Percentiles rank a stretch among this genome's conserved stretches.
Conservation (phyloP, 129 eudicot species). For the Centaurea solstitialis region DNA sequence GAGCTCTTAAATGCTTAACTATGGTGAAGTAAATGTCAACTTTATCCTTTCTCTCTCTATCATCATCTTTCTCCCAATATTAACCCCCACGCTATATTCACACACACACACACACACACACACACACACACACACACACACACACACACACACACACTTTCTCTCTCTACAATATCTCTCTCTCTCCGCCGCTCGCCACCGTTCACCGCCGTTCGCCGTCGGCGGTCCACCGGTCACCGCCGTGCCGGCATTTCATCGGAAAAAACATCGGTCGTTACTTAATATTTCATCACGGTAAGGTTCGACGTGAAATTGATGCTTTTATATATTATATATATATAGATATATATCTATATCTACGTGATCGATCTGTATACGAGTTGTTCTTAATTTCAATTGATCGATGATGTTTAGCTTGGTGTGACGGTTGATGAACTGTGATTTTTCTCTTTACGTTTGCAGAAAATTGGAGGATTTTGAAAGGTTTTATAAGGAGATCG, state of each 20-base stretch:
- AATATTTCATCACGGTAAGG: conserved; percentile 5
- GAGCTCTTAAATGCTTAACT: conserved; percentile 19
- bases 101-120: no score
- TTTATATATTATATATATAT: no score
- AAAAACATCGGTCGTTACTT: conserved; percentile 2
- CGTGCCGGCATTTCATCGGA: conserved; percentile 16
- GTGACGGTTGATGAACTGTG: not conserved
- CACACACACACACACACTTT: not conserved
- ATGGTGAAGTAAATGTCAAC: conserved; percentile 37
- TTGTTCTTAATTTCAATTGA: conserved; percentile 6
- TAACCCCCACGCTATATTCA: conserved; percentile 11
- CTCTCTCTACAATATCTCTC: conserved; percentile 24
- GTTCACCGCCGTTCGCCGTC: conserved; percentile 2
- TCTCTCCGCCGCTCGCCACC: conserved; percentile 8
- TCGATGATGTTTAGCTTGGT: conserved; percentile 9
- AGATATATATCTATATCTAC: not conserved
- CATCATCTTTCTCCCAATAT: conserved; percentile 17
- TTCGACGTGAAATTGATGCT: conserved; percentile 4
- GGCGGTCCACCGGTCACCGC: not conserved
- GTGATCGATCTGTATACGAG: conserved; percentile 16
- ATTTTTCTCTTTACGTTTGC: not conserved
- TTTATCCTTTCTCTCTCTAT: conserved; percentile 36
- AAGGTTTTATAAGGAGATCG: conserved; percentile 18
- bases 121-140: no score
- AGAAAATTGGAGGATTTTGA: conserved; percentile 27